Base-by-base conservation (phyloP, 768 basidiomycete genomes). In the Stropharia rugosoannulata region DNA sequence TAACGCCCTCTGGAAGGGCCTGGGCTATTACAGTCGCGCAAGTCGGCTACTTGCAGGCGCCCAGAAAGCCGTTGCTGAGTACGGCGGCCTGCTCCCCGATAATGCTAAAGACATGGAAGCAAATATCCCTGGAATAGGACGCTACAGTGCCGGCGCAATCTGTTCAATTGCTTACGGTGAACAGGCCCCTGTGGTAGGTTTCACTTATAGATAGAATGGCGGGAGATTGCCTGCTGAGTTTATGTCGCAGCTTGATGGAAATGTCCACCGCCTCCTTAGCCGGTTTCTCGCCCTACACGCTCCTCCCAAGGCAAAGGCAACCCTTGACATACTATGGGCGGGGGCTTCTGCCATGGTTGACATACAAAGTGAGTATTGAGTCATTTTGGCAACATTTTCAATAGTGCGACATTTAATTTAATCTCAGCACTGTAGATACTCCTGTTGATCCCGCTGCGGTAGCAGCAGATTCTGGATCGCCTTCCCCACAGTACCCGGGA, bases 1-100 rank as follows among this genome's bases (percentile, higher is more conserved):
- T 55, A 95, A 98, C 67, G 73, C 83, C 1, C 73, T 92, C 8
- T 98, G 95, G 95, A 93, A 93, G 67, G 94, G 93, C 15, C 76
- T 95, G 2, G 93, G 94, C 6, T 95, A 95, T 70, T 95, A 95
- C 70, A 89, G 89, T 39, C 84, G 93, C 41, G 93, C 92, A 15
- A 83, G 88, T 44, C 84, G 93, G 18, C 75, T 98, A 19, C 80
- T 97, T 5, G 76, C 77, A 4, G 95, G 90, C n/a, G 92, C 95
- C 0, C 82, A 93, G 68, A 92, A 87, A 58, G 87, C 83, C 32
- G 83, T 93, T 16, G 68, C 75, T 38, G 78, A 89, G 18, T 81
- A 83, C 50, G 70, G 70, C 32, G 94, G 94, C 19, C 77, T 75
- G 55, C 78, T 98, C 12, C 95, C 95, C 1, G 78, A 84, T 51